Base-by-base conservation (phyloP, 78 protist species). In the Emiliania huxleyi region DNA sequence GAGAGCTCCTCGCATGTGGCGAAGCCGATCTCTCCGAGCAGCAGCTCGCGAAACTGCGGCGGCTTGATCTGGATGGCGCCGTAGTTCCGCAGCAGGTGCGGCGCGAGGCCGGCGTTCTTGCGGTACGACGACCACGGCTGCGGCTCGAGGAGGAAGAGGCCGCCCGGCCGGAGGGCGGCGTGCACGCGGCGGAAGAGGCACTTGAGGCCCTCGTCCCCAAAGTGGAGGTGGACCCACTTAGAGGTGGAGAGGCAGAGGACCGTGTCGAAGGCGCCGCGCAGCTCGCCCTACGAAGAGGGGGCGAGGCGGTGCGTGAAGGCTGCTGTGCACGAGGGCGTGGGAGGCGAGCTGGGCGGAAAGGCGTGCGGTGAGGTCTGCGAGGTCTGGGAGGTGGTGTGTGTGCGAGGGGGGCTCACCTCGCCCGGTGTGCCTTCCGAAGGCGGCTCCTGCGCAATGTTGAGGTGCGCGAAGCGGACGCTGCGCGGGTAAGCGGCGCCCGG, bases 191-290 rank as follows among this genome's bases (percentile, higher is more conserved):
- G 73, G 77, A 96, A 96, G 91, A 96, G 77, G 26, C 45, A 48
- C 45, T 73, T 90, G 33, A 96, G 62, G 25, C 98, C 98, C 73
- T 49, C 92, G 40, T 96, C 98, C 18, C 98, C 98, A 88, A 79
- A 95, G 90, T 96, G 96, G 43, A 96, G 91, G 45, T 96, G 98
- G 37, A 96, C 38, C 98, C 98, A 96, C 55, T 96, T 96, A 22
- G 96, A 45, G n/a, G 95, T 69, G 94, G 96, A 93, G 29, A 96
- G 52, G 40, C 97, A 92, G 38, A 12, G 26, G 69, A 93, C 42
- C 18, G 42, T 35, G 42, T 71, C 81, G 81, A 37, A 35, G 42
- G 18, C 21, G 2, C 40, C 81, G n/a, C n/a, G n/a, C n/a, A n/a
- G n/a, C n/a, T n/a, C n/a, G n/a, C n/a, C n/a, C n/a, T n/a, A n/a